Base-by-base conservation (phyloP, 352 stramenopile species). In the Pythium dissotocum region DNA sequence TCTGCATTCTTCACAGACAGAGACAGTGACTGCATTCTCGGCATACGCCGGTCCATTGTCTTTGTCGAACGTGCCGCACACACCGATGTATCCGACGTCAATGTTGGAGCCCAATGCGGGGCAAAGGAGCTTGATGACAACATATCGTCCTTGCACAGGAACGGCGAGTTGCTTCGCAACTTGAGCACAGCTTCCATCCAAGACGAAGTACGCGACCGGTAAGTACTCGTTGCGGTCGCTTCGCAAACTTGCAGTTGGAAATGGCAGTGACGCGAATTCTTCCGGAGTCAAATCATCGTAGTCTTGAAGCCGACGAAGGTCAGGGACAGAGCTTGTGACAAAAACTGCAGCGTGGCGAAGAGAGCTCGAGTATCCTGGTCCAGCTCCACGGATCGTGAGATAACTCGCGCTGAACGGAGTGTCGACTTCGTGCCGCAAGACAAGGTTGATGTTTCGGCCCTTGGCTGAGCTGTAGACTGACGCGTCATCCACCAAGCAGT, bases 1-100 rank as follows among this genome's bases (percentile, higher is more conserved):
- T 49, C 85, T 82, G 58, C 88, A 96, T 55, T 92, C 88, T 6
- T 91, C 73, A 46, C 76, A 83, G 0, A 59, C 24, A 1, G 58
- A 52, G 0, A 36, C 21, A 0, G 54, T 54, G 36, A 70, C 54
- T 14, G 38, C 70, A 38, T 71, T 70, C 9, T 96, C 78, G 28
- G 66, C 85, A 61, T 96, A 96, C 12, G 81, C 88, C n/a, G 87
- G 87, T 30, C 88, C 88, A 62, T 93, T 91, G 10, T 94, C 85
- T 33, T 78, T 80, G 65, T 96, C 87, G 38, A 91, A 94, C 6
- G 81, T 80, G 1, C 88, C 88, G n/a, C 73, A 93, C 48, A 93
- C 80, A 2, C 86, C 88, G 46, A 95, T 68, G 65, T 92, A 94
- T 12, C 88, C 87, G 21, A 94, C 70, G 33, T 96, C 87, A 40